phyloP scores from a whole-genome alignment of 257 asterid genomes.

The Nicotiana noctiflora region DNA sequence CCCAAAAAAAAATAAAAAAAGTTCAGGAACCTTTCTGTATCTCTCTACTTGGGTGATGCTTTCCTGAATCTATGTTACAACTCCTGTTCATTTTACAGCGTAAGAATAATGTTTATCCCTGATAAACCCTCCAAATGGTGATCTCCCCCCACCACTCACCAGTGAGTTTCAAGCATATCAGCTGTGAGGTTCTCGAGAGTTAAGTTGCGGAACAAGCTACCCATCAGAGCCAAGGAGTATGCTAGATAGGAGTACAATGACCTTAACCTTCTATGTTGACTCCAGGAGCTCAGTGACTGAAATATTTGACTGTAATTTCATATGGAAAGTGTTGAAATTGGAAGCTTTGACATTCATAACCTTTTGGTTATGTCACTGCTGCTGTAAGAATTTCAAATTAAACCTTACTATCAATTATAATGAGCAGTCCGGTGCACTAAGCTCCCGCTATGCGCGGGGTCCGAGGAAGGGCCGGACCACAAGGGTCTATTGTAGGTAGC shows the following conservation, averaged over 20 bases:
- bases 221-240: not conserved
- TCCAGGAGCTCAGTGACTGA: not conserved
- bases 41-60: not conserved
- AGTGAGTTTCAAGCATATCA: not conserved
- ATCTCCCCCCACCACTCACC: not conserved
- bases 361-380: not conserved
- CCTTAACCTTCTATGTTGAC: constrained; percentile 1
- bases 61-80: not conserved
- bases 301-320: not conserved
- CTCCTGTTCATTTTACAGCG: not conserved
- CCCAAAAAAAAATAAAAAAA: too few species aligned
- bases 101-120: not conserved
- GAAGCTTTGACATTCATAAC: not conserved
- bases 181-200: not conserved
- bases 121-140: not conserved
- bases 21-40: not conserved
- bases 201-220: not conserved
- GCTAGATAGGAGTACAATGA: not conserved
- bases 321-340: not conserved
- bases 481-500: too few species aligned
- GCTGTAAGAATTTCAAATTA: not conserved
- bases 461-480: too few species aligned
- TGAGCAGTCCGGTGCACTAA: too few species aligned
- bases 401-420: not conserved
- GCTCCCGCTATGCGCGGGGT: too few species aligned